phyloP scores from a whole-genome alignment of 2,329 filamentous ascomycete genomes.

The Xylaria sp. region DNA sequence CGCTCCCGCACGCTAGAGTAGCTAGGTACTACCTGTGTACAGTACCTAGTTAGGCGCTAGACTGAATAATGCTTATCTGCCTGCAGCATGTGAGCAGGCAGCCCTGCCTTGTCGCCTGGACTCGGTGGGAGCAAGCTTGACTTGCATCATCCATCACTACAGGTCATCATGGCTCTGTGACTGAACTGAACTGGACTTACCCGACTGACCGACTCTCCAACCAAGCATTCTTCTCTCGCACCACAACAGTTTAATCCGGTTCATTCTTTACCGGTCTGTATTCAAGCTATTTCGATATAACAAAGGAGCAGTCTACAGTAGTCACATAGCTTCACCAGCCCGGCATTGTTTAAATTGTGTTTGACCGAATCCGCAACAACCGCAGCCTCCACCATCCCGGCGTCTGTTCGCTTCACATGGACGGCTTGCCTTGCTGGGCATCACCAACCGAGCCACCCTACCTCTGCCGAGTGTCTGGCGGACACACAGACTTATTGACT shows the following conservation, averaged over 20 bases:
- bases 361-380: slow-evolving; percentile 6
- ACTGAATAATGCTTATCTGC: not conserved
- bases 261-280: slow-evolving; percentile 17
- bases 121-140: slow-evolving; percentile 6
- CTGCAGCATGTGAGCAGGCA: slow-evolving; percentile 37
- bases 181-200: not conserved
- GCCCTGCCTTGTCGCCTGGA: slow-evolving; percentile 11
- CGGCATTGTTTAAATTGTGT: slow-evolving; percentile 1
- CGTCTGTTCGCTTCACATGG: slow-evolving; percentile 23
- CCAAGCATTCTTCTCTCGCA: slow-evolving; percentile 12
- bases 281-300: slow-evolving; percentile 8
- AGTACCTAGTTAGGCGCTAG: slow-evolving; percentile 5
- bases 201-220: slow-evolving; percentile 13
- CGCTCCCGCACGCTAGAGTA: slow-evolving; percentile 39
- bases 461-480: slow-evolving; percentile 25
- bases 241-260: slow-evolving; percentile 4
- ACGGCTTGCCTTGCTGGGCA: slow-evolving; percentile 33
- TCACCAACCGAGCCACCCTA: slow-evolving; percentile 21
- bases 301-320: slow-evolving; percentile 22
- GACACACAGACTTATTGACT: slow-evolving; percentile 14
- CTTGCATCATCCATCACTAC: slow-evolving; percentile 30
- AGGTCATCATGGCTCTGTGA: slow-evolving; percentile 19
- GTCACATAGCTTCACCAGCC: slow-evolving; percentile 15
- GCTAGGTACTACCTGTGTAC: slow-evolving; percentile 1
- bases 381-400: slow-evolving; percentile 2